A percentile compares a stretch with the other conserved stretches of the same genome.
Evolutionary conservation across 768 basidiomycete genomes (phyloP).

Genomic region (Austroboletus eburneus): DNA sequence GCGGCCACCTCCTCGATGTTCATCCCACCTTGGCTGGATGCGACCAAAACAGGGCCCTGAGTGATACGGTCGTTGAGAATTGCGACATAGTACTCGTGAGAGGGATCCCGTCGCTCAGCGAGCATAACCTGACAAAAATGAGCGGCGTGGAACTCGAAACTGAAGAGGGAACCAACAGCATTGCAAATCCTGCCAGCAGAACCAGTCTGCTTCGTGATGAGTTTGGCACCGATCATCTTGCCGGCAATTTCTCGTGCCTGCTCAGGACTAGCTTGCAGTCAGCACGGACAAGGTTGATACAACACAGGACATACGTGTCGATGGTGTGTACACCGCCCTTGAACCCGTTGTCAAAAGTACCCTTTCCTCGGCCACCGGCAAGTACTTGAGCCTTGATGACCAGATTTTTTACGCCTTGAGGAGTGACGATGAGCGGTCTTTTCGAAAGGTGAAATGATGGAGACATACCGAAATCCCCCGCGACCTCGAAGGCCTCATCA

Average conservation of each 20-base stretch:
- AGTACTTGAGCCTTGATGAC: constrained; percentile 99
- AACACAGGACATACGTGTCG: constrained; percentile 52
- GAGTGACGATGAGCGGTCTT: too few relatives aligned
- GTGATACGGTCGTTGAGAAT: constrained; percentile 91
- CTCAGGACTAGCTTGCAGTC: constrained; percentile 53
- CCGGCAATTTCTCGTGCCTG: constrained; percentile 83
- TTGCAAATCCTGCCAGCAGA: constrained; percentile 91
- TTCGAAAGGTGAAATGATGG: background rate
- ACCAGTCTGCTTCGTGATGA: constrained; percentile 99
- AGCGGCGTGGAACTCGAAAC: constrained; percentile 6
- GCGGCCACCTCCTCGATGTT: constrained; percentile 99
- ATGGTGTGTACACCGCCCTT: constrained; percentile 97
- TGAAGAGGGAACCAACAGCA: constrained; percentile 53
- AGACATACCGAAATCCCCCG: constrained; percentile 77
- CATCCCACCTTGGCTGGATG: constrained; percentile 96
- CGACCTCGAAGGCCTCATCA: constrained; percentile 85
- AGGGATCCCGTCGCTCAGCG: constrained; percentile 88
- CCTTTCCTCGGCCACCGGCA: constrained; percentile 98
- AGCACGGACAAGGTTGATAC: constrained; percentile 1
- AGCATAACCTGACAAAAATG: constrained; percentile 80
- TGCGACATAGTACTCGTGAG: constrained; percentile 97
- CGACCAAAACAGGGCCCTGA: constrained; percentile 88
- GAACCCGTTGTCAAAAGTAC: constrained; percentile 91
- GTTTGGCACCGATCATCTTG: constrained; percentile 91
- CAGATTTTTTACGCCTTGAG: constrained; percentile 66